Conservation (phyloP, 805 yeast genomes). For the Candida pini region DNA sequence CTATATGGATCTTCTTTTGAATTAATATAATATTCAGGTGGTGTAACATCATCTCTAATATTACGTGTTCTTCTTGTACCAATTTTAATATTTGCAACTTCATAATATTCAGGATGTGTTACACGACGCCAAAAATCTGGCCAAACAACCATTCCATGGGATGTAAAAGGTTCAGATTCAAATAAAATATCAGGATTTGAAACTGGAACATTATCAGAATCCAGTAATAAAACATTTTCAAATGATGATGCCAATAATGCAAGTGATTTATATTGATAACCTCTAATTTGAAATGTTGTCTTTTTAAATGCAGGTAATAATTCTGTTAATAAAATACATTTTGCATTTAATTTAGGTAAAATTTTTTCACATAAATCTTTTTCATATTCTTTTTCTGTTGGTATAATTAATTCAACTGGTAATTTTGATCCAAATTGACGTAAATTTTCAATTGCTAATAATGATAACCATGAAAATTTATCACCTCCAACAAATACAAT, state of each 20-base stretch:
- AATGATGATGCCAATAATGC: constrained; percentile 47
- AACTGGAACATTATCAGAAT: constrained; percentile 48
- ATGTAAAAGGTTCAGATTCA: constrained; percentile 45
- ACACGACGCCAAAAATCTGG: constrained; percentile 58
- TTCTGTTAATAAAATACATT: constrained; percentile 50
- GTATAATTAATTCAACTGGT: constrained; percentile 47
- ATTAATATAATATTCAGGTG: constrained; percentile 13
- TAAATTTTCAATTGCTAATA: constrained; percentile 45
- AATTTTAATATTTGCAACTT: constrained; percentile 34
- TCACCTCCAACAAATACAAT: constrained; percentile 77
- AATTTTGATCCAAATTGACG: constrained; percentile 40
- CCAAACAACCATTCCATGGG: constrained; percentile 50
- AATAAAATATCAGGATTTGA: constrained; percentile 50
- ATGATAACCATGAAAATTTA: constrained; percentile 56
- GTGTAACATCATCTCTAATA: constrained; percentile 26
- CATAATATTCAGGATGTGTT: constrained; percentile 45
- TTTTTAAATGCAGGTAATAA: constrained; percentile 37
- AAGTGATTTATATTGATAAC: constrained; percentile 43
- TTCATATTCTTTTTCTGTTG: constrained; percentile 41
- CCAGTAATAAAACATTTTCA: constrained; percentile 45
- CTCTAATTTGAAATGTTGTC: constrained; percentile 29
- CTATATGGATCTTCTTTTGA: constrained; percentile 6
- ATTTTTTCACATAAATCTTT: constrained; percentile 35
- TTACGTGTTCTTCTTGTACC: constrained; percentile 29
- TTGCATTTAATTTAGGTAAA: constrained; percentile 47